phyloP scores from a whole-genome alignment of 2,329 filamentous ascomycete species.

The Fusarium sp. region DNA sequence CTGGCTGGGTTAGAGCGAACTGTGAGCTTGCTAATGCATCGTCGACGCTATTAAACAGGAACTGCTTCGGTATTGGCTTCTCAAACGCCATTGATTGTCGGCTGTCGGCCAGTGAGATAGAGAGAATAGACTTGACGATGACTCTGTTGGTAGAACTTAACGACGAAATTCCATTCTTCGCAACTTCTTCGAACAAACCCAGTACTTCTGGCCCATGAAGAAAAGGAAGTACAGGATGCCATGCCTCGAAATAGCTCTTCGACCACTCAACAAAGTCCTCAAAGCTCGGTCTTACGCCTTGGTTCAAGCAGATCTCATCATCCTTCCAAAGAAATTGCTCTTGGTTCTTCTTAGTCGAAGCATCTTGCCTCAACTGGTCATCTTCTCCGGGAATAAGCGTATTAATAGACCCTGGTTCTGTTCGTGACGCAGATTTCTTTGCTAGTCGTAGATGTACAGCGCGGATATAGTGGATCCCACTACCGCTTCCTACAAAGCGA shows the following conservation, averaged over 20 bases:
- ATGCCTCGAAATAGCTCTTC: slow-evolving; percentile 66
- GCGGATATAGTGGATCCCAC: slow-evolving; percentile 69
- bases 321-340: slow-evolving; percentile 50
- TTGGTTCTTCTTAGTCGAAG: slow-evolving; percentile 19
- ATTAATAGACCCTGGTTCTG: slow-evolving; percentile 31
- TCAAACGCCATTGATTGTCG: slow-evolving; percentile 53
- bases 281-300: slow-evolving; percentile 49
- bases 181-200: slow-evolving; percentile 57
- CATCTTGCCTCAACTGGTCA: slow-evolving; percentile 57
- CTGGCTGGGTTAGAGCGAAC: slow-evolving; percentile 58
- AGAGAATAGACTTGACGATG: slow-evolving; percentile 62
- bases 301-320: slow-evolving; percentile 48
- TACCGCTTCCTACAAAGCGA: slow-evolving; percentile 67
- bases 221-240: slow-evolving; percentile 69
- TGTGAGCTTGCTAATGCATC: slow-evolving; percentile 63
- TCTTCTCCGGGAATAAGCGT: slow-evolving; percentile 67
- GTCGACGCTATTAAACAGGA: slow-evolving; percentile 62
- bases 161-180: slow-evolving; percentile 48
- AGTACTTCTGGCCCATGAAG: slow-evolving; percentile 65
- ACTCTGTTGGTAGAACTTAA: slow-evolving; percentile 53
- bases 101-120: slow-evolving; percentile 65
- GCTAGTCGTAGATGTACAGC: slow-evolving; percentile 63
- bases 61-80: slow-evolving; percentile 53
- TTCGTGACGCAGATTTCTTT: slow-evolving; percentile 39
- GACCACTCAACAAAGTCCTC: slow-evolving; percentile 63